These are phyloP conservation scores for Jamesozyma piceae DNA, from an alignment of 805 yeast genomes.

Conservation along the genomic window DNA sequence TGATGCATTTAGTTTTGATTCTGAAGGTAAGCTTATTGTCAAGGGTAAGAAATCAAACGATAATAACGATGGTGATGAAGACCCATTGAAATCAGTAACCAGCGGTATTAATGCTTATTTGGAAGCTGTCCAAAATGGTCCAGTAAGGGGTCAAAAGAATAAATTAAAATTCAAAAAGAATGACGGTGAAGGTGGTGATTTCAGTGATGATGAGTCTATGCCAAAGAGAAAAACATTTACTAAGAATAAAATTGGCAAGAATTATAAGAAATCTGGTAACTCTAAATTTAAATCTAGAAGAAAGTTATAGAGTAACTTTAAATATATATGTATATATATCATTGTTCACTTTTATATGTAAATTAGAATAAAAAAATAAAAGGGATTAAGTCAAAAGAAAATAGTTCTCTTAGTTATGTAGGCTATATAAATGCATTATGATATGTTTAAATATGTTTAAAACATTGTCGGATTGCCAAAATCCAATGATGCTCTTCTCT, in stretches of 20 bases:
- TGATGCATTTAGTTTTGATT: slow-evolving; percentile 28
- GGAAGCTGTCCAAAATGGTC: slow-evolving; percentile 89
- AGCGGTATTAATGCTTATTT: slow-evolving; percentile 82
- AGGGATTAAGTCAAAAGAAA: not conserved
- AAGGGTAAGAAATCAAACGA: slow-evolving; percentile 22
- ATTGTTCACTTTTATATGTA: not conserved
- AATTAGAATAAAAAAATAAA: not conserved
- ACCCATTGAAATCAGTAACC: slow-evolving; percentile 38
- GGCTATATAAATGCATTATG: too few species aligned
- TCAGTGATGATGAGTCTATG: slow-evolving; percentile 41
- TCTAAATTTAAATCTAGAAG: slow-evolving; percentile 25
- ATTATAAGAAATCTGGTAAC: slow-evolving; percentile 12
- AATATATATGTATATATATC: not conserved
- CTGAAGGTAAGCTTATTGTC: slow-evolving; percentile 31
- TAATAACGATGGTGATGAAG: slow-evolving; percentile 23
- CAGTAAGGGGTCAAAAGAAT: slow-evolving; percentile 87
- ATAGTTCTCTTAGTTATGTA: too few species aligned
- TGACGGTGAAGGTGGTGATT: slow-evolving; percentile 43
- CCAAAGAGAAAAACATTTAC: slow-evolving; percentile 8
- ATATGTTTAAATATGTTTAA: not conserved
- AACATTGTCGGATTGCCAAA: slow-evolving; percentile 9
- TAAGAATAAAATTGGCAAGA: slow-evolving; percentile 23
- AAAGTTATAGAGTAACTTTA: slow-evolving; percentile 10
- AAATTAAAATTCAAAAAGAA: slow-evolving; percentile 78
- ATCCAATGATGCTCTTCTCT: slow-evolving; percentile 27